phyloP scores from a whole-genome alignment of 2,329 filamentous ascomycete genomes.

The Zasmidium angulare region DNA sequence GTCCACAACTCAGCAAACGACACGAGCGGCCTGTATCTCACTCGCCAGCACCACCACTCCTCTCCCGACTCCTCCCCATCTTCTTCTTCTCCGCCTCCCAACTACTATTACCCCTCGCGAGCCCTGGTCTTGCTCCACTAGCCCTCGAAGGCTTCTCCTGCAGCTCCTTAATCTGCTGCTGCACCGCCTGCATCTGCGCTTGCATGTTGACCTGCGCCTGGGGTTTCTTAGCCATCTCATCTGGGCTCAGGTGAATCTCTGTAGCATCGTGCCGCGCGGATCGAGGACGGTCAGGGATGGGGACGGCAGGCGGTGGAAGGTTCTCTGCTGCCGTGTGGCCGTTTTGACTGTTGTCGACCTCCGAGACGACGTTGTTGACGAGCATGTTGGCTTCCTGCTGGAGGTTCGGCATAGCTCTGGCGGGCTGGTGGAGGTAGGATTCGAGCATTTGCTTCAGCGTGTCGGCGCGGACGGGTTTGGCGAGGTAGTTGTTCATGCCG shows the following conservation, averaged over 20 bases:
- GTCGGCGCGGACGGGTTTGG: slow-evolving; percentile 89
- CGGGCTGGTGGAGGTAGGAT: slow-evolving; percentile 58
- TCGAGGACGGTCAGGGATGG: slow-evolving; percentile 17
- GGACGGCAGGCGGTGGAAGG: neutral
- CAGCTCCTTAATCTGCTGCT: slow-evolving; percentile 20
- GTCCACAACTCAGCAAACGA: neutral
- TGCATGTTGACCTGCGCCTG: slow-evolving; percentile 18
- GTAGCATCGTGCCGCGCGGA: slow-evolving; percentile 18
- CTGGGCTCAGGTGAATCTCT: slow-evolving; percentile 29
- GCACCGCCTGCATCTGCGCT: slow-evolving; percentile 16
- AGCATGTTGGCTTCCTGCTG: slow-evolving; percentile 47
- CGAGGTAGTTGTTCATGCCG: slow-evolving; percentile 96
- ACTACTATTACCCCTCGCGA: neutral
- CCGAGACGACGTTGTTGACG: slow-evolving; percentile 37
- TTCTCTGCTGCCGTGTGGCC: slow-evolving; percentile 14
- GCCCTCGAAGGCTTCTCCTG: neutral
- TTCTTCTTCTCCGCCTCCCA: neutral
- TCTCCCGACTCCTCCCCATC: neutral
- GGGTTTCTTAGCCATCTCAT: slow-evolving; percentile 29
- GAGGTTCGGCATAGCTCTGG: slow-evolving; percentile 45
- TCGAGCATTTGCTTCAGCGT: slow-evolving; percentile 82
- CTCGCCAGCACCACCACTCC: neutral
- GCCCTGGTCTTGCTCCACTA: neutral
- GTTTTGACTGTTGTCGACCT: slow-evolving; percentile 6
- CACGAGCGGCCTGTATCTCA: neutral